Conservation (phyloP, 202 grass and related monocot genomes). For the Saccharum hybrid region DNA sequence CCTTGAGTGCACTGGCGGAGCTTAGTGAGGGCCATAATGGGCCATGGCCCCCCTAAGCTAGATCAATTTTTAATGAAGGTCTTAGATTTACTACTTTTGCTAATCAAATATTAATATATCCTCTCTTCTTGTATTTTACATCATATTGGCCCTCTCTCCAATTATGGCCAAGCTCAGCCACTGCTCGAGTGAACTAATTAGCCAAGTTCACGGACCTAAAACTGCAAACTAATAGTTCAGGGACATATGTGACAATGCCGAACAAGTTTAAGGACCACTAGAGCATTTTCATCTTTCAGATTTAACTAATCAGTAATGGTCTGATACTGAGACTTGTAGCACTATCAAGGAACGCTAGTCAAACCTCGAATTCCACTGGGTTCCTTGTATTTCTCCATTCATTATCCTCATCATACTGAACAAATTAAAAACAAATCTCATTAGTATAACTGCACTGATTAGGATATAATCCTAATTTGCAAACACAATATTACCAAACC, state of each 20-base stretch:
- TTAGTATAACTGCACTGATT: conserved; percentile 22
- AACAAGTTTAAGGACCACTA: neutral
- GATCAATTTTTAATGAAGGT: too few relatives aligned
- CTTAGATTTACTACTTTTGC: too few relatives aligned
- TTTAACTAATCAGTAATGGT: conserved; percentile 23
- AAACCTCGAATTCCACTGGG: conserved; percentile 57
- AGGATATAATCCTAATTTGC: neutral
- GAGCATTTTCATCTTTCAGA: neutral
- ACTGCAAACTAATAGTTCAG: neutral
- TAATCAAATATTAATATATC: too few relatives aligned
- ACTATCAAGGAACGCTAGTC: conserved; percentile 19
- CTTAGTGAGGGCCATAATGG: too few relatives aligned
- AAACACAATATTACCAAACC: neutral
- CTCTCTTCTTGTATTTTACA: too few relatives aligned
- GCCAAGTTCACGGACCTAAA: neutral
- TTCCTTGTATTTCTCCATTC: conserved; percentile 51
- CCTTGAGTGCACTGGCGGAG: too few relatives aligned
- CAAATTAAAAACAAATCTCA: conserved; percentile 36
- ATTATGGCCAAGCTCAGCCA: too few relatives aligned
- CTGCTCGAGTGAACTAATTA: neutral
- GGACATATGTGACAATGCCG: neutral
- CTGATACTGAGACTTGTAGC: neutral
- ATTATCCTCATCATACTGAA: conserved; percentile 49
- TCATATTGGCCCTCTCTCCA: too few relatives aligned
- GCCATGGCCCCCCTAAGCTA: too few relatives aligned